phyloP scores from a whole-genome alignment of 176 grass and related monocot species.

The Rhynchospora pubera region DNA sequence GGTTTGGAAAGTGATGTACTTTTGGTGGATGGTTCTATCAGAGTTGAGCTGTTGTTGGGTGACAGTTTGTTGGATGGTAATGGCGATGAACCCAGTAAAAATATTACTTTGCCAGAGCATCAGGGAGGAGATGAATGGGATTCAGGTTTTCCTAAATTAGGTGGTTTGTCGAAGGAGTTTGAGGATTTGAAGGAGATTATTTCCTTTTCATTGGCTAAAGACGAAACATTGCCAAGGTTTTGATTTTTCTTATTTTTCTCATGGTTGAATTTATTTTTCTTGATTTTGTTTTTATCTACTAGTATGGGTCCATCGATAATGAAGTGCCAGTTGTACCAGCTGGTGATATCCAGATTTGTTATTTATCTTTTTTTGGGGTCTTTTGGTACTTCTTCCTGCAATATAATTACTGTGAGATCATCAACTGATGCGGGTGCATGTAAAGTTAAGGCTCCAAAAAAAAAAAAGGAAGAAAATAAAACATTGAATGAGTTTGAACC shows the following conservation, averaged over 20 bases:
- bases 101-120: slow-evolving; percentile 9
- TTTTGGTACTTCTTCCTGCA: background rate
- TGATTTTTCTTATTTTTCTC: background rate
- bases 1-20: slow-evolving; percentile 33
- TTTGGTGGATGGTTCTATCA: slow-evolving; percentile 42
- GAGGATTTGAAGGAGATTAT: slow-evolving; percentile 56
- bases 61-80: slow-evolving; percentile 25
- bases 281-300: slow-evolving; percentile 17
- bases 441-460: background rate
- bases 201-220: slow-evolving; percentile 44
- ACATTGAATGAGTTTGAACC: background rate
- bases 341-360: background rate
- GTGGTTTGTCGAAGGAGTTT: slow-evolving; percentile 76
- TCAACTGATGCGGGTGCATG: background rate
- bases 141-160: slow-evolving; percentile 30
- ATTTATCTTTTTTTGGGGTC: background rate
- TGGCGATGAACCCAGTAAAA: slow-evolving; percentile 21
- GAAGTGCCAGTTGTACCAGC: background rate
- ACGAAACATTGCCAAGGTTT: slow-evolving; percentile 54
- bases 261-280: slow-evolving; percentile 10
- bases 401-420: background rate
- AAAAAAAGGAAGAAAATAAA: background rate
- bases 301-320: background rate
- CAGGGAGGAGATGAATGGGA: slow-evolving; percentile 19
- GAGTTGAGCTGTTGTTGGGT: slow-evolving; percentile 44